Percentiles rank a stretch among this genome's conserved stretches.
phyloP scores from a whole-genome alignment of 192 early-diverging fungal genomes.

The Allomyces javanicus region DNA sequence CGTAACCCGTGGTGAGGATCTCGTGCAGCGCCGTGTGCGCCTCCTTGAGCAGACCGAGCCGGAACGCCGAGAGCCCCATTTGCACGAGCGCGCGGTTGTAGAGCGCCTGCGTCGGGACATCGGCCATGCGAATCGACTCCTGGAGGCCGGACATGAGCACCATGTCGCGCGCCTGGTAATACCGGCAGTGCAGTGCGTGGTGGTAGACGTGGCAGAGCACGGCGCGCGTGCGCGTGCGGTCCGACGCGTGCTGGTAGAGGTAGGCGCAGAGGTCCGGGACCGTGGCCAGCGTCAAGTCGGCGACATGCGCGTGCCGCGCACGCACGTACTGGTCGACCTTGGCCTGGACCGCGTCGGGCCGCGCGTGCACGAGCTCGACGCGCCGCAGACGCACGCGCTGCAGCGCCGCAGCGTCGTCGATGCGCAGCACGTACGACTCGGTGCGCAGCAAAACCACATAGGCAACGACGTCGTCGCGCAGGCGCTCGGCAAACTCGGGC shows the following conservation, averaged over 20 bases:
- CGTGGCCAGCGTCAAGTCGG: conserved; percentile 32
- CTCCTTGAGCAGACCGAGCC: conserved; percentile 77
- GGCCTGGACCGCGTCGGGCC: conserved; percentile 74
- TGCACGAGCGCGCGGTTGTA: conserved; percentile 94
- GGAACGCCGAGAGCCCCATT: conserved; percentile 91
- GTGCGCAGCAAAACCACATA: conserved; percentile 76
- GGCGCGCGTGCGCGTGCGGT: conserved; percentile 72
- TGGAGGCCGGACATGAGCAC: conserved; percentile 97
- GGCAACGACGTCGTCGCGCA: conserved; percentile 69
- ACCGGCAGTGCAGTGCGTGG: conserved; percentile 90
- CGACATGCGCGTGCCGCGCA: conserved; percentile 20
- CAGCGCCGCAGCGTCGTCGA: conserved; percentile 31
- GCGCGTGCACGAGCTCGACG: conserved; percentile 94
- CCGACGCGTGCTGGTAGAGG: conserved; percentile 67
- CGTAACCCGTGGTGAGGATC: conserved; percentile 56
- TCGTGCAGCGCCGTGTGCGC: conserved; percentile 71
- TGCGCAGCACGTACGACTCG: conserved; percentile 66
- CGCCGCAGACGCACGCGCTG: conserved; percentile 64
- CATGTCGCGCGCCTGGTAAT: conserved; percentile 80
- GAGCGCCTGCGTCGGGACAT: conserved; percentile 79
- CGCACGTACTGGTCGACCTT: conserved; percentile 37
- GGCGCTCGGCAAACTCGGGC: conserved; percentile 83
- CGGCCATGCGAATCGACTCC: conserved; percentile 72
- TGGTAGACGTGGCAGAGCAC: conserved; percentile 96
- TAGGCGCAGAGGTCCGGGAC: conserved; percentile 69